Conservation (phyloP, 805 yeast genomes). For the Debaryomyces castellii region DNA sequence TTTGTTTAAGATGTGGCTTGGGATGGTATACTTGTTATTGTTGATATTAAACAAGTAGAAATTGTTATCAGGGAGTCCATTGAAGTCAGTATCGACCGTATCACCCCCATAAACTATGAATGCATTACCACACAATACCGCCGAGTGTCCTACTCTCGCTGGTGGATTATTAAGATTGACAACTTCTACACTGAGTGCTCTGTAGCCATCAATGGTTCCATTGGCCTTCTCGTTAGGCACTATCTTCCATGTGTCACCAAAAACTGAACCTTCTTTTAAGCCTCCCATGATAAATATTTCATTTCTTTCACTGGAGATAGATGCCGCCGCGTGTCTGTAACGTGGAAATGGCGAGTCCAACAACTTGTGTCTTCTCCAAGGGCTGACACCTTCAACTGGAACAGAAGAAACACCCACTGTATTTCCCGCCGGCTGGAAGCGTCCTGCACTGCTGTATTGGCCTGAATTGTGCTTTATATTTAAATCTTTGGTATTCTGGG, state of each 20-base stretch:
- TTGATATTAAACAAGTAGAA: conserved; percentile 75
- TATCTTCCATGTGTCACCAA: conserved; percentile 94
- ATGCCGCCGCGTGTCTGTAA: conserved; percentile 87
- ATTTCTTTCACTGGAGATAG: conserved; percentile 72
- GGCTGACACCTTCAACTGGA: conserved; percentile 32
- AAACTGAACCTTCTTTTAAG: conserved; percentile 83
- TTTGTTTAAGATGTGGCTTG: conserved; percentile 48
- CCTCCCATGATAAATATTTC: conserved; percentile 94
- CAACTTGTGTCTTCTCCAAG: conserved; percentile 68
- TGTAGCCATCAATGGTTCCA: conserved; percentile 21
- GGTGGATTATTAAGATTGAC: conserved; percentile 83
- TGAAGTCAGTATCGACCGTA: conserved; percentile 75
- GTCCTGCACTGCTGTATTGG: not conserved
- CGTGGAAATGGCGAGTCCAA: conserved; percentile 88
- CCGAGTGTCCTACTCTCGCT: conserved; percentile 95
- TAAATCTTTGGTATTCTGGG: not conserved
- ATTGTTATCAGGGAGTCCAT: conserved; percentile 83
- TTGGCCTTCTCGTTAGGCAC: conserved; percentile 43
- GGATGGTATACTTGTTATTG: conserved; percentile 44
- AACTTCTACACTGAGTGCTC: conserved; percentile 33
- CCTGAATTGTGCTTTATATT: not conserved
- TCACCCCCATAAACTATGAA: conserved; percentile 96
- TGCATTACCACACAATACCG: conserved; percentile 91
- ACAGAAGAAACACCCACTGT: not conserved
- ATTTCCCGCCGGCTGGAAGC: conserved; percentile 8